phyloP scores from a whole-genome alignment of 139 green algal genomes.

The Coccomyxa sp. region DNA sequence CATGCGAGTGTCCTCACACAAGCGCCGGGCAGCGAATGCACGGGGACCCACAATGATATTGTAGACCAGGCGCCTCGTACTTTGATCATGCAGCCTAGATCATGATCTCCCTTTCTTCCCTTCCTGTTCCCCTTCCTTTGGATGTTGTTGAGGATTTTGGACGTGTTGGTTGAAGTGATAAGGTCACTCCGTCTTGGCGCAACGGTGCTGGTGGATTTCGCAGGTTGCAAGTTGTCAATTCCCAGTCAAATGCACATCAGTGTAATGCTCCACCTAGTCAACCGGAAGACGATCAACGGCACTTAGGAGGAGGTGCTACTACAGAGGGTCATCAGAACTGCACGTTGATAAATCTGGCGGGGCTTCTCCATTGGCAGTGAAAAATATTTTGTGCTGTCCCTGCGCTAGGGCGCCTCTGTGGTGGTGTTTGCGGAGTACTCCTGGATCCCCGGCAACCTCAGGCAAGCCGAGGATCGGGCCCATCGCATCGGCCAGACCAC shows the following conservation, averaged over 20 bases:
- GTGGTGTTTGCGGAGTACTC: constrained; percentile 65
- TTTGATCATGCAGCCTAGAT: too few species aligned
- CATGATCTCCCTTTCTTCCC: too few species aligned
- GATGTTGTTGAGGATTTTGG: too few species aligned
- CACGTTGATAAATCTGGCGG: background rate
- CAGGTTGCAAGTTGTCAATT: too few species aligned
- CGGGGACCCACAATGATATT: background rate
- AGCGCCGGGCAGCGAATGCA: background rate
- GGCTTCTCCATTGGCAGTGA: background rate
- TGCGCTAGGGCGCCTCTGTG: constrained; percentile 15
- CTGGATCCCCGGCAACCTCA: constrained; percentile 53
- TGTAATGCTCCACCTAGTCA: background rate
- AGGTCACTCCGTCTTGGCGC: too few species aligned
- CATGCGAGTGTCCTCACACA: background rate
- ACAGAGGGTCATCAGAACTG: background rate
- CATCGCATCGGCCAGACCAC: constrained; percentile 63
- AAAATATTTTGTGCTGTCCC: background rate
- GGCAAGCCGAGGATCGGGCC: constrained; percentile 62
- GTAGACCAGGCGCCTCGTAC: background rate
- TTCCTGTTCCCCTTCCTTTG: too few species aligned
- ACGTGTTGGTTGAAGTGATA: too few species aligned
- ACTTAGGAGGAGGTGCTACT: background rate
- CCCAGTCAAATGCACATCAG: background rate
- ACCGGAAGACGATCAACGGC: background rate
- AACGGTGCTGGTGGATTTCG: too few species aligned